Percentiles rank a stretch among this genome's conserved stretches.
These are phyloP conservation scores for Amauroascus verrucosus DNA, from an alignment of 2,329 filamentous ascomycete species.

Conservation along the genomic window DNA sequence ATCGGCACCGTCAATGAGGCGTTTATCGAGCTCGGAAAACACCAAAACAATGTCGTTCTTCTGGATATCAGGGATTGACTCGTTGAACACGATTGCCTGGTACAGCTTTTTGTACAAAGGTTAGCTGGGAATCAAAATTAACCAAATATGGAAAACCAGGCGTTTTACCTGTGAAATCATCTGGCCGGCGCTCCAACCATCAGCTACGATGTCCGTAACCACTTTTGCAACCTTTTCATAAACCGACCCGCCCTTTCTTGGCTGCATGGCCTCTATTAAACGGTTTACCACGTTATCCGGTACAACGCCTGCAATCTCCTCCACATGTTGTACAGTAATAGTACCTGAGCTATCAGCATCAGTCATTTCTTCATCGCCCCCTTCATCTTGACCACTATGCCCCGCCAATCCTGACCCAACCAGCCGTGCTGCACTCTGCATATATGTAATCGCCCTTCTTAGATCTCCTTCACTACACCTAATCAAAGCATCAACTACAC, in stretches of 20 bases:
- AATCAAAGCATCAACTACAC: conserved; percentile 74
- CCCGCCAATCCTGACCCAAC: conserved; percentile 53
- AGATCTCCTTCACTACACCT: conserved; percentile 86
- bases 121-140: conserved; percentile 6
- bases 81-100: conserved; percentile 70
- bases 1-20: conserved; percentile 85
- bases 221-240: conserved; percentile 68
- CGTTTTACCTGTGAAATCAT: conserved; percentile 61
- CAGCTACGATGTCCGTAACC: conserved; percentile 83
- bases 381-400: conserved; percentile 36
- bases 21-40: conserved; percentile 91
- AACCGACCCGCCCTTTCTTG: conserved; percentile 50
- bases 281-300: conserved; percentile 61
- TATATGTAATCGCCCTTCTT: conserved; percentile 87
- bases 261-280: conserved; percentile 66
- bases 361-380: conserved; percentile 50
- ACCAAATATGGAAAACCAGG: not conserved
- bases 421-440: conserved; percentile 86
- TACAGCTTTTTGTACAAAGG: conserved; percentile 51
- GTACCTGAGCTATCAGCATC: conserved; percentile 37
- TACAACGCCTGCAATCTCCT: conserved; percentile 94
- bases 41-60: conserved; percentile 83
- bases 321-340: conserved; percentile 69
- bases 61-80: conserved; percentile 68
- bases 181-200: conserved; percentile 93